These are phyloP conservation scores for Galerina sulciceps DNA, from an alignment of 768 basidiomycete species.

Conservation along the genomic window DNA sequence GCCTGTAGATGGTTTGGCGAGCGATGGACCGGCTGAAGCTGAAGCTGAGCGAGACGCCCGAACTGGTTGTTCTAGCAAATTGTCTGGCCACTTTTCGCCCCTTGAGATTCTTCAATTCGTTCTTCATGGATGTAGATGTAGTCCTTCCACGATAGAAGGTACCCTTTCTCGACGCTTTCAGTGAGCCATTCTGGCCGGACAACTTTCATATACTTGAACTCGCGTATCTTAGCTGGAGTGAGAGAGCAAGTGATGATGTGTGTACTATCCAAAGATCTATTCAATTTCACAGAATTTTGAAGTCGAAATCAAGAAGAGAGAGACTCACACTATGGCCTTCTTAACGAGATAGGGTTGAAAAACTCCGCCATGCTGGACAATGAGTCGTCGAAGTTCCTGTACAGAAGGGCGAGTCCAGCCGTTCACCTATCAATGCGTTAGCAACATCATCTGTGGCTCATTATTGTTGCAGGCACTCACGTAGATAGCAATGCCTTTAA, in stretches of 20 bases:
- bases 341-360: slow-evolving; percentile 86
- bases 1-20: neutral
- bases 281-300: too few relatives aligned
- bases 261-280: slow-evolving; percentile 51
- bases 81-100: slow-evolving; percentile 41
- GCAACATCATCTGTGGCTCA: neutral
- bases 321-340: slow-evolving; percentile 71
- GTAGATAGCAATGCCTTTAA: slow-evolving; percentile 79
- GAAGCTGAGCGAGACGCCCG: neutral
- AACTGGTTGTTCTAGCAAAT: slow-evolving; percentile 11
- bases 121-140: slow-evolving; percentile 63
- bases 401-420: slow-evolving; percentile 88
- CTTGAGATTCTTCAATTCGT: slow-evolving; percentile 54
- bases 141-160: slow-evolving; percentile 79
- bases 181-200: slow-evolving; percentile 88
- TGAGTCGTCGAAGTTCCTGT: slow-evolving; percentile 79
- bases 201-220: slow-evolving; percentile 91
- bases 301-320: too few relatives aligned
- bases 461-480: slow-evolving; percentile 49
- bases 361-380: slow-evolving; percentile 81
- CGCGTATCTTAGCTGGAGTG: slow-evolving; percentile 86
- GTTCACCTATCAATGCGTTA: slow-evolving; percentile 65
- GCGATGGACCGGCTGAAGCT: slow-evolving; percentile 1
- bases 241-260: slow-evolving; percentile 92
- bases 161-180: slow-evolving; percentile 70